These are phyloP conservation scores for Chrysanthemum makinoi DNA, from an alignment of 129 eudicot genomes.

Conservation along the genomic window DNA sequence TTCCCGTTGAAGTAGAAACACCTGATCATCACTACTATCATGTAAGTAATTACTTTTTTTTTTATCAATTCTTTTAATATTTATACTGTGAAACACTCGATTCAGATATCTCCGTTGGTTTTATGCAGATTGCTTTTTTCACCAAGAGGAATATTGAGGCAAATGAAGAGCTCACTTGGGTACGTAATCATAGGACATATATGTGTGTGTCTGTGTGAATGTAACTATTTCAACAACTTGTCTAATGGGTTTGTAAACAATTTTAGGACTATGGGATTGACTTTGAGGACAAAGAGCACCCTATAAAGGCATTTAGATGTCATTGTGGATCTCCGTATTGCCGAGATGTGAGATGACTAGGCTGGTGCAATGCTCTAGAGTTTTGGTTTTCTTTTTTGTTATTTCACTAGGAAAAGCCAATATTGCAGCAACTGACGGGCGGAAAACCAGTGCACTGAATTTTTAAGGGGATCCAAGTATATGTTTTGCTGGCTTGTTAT, in stretches of 20 bases:
- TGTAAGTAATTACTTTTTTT: conserved; percentile 40
- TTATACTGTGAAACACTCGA: neutral
- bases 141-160: conserved; percentile 61
- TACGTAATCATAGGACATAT: conserved; percentile 26
- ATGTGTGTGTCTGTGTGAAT: neutral
- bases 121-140: conserved; percentile 82
- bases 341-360: conserved; percentile 43
- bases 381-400: neutral
- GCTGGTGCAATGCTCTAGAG: conserved; percentile 19
- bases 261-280: conserved; percentile 76
- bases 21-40: conserved; percentile 87
- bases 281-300: conserved; percentile 61
- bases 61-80: neutral
- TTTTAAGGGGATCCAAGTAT: conserved; percentile 6
- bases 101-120: neutral
- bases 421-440: neutral
- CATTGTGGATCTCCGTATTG: conserved; percentile 50
- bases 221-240: neutral
- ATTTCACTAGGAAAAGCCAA: neutral
- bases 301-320: conserved; percentile 66
- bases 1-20: conserved; percentile 79
- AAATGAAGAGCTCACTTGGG: conserved; percentile 85
- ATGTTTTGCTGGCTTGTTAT: conserved; percentile 17
- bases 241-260: neutral
- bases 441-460: conserved; percentile 13